Conservation (phyloP, 129 eudicot species). For the Rutidosis leptorrhynchoides region DNA sequence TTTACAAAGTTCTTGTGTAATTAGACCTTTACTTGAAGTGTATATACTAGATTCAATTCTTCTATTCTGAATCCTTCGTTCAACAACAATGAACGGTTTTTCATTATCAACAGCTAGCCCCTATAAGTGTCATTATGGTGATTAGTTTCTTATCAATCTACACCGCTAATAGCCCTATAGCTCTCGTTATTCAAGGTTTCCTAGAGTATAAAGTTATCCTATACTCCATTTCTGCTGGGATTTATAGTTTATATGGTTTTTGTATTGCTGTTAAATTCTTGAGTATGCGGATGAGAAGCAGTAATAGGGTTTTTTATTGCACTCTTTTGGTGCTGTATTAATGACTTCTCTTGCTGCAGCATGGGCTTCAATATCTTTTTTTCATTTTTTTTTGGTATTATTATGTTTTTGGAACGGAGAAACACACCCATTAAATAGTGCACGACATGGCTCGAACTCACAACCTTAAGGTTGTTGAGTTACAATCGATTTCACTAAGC, state of each 20-base stretch:
- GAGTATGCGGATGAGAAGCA: constrained; percentile 78
- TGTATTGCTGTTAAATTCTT: constrained; percentile 85
- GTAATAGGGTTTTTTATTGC: constrained; percentile 53
- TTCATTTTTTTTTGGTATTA: too few relatives aligned
- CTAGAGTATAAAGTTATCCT: constrained; percentile 67
- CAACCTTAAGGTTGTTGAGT: too few relatives aligned
- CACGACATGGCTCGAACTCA: too few relatives aligned
- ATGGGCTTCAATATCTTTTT: constrained; percentile 66
- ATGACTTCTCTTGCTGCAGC: constrained; percentile 78
- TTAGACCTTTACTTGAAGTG: constrained; percentile 65
- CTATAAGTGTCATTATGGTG: constrained; percentile 56
- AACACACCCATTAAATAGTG: too few relatives aligned
- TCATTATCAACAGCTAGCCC: constrained; percentile 61
- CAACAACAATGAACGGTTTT: constrained; percentile 59
- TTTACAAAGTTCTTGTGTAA: constrained; percentile 71
- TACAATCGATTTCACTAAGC: too few relatives aligned
- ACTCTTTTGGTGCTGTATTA: constrained; percentile 67
- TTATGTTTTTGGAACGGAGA: too few relatives aligned
- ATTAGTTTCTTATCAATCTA: constrained; percentile 45
- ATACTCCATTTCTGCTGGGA: constrained; percentile 72
- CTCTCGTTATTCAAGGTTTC: constrained; percentile 61
- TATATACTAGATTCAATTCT: constrained; percentile 73
- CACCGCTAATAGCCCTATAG: constrained; percentile 63
- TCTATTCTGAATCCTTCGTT: constrained; percentile 38
- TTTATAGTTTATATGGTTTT: constrained; percentile 74